Conservation (phyloP, 1,284 basidiomycete species). For the Sanghuangporus weigelae region DNA sequence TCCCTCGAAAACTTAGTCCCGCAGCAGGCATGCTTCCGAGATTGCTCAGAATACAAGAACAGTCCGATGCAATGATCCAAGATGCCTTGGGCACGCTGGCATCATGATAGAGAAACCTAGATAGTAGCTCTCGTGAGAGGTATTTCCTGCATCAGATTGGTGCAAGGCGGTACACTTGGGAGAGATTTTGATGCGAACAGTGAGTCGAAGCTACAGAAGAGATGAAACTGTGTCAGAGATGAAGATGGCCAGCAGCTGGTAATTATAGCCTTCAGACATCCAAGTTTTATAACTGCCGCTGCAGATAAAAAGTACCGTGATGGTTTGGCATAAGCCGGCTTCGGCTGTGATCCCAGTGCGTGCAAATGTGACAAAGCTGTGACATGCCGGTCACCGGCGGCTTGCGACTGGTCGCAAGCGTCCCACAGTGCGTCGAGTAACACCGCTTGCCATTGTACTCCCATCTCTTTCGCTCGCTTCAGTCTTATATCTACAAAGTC, state of each 20-base stretch:
- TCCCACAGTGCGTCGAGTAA: neutral
- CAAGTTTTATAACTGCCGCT: too few species aligned
- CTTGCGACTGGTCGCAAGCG: neutral
- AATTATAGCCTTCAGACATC: neutral
- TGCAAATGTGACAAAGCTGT: neutral
- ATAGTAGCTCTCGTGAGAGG: neutral
- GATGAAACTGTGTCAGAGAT: neutral
- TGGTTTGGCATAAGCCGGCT: neutral
- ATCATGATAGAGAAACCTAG: conserved; percentile 1
- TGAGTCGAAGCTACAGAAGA: neutral
- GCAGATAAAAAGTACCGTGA: neutral
- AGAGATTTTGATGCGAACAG: neutral
- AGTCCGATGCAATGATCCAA: neutral
- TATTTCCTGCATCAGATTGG: neutral
- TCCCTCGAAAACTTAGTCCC: neutral
- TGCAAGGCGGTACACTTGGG: neutral
- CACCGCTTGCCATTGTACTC: neutral
- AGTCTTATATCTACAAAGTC: neutral
- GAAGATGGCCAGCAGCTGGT: neutral
- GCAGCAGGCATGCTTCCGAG: neutral
- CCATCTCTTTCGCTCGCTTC: neutral
- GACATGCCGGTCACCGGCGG: neutral
- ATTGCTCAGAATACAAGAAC: neutral
- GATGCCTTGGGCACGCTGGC: neutral
- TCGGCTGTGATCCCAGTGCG: too few species aligned